Percentiles rank a stretch among this genome's conserved stretches.
Evolutionary conservation across 2,329 filamentous ascomycete genomes (phyloP).

Genomic region (Metarhizium anisopliae): DNA sequence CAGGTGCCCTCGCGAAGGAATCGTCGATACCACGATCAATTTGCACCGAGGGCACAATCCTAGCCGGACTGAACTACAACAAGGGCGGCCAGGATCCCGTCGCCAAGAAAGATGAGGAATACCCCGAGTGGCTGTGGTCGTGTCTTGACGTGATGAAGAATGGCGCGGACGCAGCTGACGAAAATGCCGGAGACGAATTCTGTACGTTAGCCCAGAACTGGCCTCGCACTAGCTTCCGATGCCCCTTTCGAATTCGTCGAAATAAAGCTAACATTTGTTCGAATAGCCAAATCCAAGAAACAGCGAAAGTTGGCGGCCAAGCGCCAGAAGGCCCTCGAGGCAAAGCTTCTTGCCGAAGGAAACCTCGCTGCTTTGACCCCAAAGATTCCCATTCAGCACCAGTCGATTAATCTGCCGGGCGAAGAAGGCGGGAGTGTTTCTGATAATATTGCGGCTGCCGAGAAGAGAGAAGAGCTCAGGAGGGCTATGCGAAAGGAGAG

Average conservation of each 20-base stretch:
- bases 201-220: conserved; percentile 45
- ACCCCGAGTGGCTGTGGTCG: conserved; percentile 73
- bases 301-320: conserved; percentile 64
- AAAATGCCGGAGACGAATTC: conserved; percentile 63
- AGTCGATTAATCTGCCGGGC: conserved; percentile 64
- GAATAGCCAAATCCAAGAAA: conserved; percentile 73
- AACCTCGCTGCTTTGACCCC: conserved; percentile 56
- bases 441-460: conserved; percentile 37
- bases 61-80: conserved; percentile 68
- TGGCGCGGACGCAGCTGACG: conserved; percentile 35
- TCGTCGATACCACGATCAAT: conserved; percentile 32
- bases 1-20: conserved; percentile 21
- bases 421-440: conserved; percentile 31
- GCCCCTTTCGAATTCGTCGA: background rate
- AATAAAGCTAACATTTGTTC: background rate
- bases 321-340: conserved; percentile 46
- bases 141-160: conserved; percentile 57
- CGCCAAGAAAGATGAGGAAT: conserved; percentile 64
- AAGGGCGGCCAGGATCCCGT: conserved; percentile 67
- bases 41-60: conserved; percentile 58
- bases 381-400: conserved; percentile 68
- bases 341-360: conserved; percentile 52
- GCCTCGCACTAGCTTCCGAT: background rate
- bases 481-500: conserved; percentile 67
- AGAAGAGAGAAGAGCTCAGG: conserved; percentile 53